A percentile compares a stretch with the other conserved stretches of the same genome.
Conservation (phyloP, 2,329 filamentous ascomycete genomes). For the Fusarium fujikuroi region DNA sequence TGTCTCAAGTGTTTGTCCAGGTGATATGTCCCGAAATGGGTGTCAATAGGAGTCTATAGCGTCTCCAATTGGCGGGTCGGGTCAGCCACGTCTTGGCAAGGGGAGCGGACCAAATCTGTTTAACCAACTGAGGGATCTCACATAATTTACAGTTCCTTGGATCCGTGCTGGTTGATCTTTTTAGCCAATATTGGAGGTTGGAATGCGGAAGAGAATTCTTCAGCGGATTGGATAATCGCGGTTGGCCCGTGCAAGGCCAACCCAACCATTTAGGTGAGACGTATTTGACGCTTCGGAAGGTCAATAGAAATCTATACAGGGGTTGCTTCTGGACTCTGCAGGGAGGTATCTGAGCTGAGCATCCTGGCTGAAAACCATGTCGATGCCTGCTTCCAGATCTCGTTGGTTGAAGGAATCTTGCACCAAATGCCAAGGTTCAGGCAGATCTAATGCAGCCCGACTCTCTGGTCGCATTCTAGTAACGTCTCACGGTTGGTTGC, state of each 20-base stretch:
- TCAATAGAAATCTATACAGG: neutral
- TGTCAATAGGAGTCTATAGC: neutral
- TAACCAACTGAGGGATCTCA: rapidly evolving
- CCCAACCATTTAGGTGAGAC: neutral
- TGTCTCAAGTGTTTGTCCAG: neutral
- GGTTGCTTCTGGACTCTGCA: rapidly evolving
- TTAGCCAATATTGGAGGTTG: rapidly evolving
- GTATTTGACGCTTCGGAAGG: neutral
- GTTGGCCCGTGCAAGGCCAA: rapidly evolving
- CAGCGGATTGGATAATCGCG: neutral
- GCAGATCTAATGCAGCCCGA: neutral
- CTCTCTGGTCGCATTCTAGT: neutral
- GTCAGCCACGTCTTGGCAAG: neutral
- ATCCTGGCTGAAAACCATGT: rapidly evolving
- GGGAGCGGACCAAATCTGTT: rapidly evolving
- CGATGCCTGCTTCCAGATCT: neutral
- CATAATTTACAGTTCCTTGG: rapidly evolving
- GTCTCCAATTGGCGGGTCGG: neutral
- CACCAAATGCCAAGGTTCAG: neutral
- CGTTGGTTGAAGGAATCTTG: neutral
- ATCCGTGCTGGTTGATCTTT: rapidly evolving
- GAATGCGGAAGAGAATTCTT: neutral
- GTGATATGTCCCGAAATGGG: neutral
- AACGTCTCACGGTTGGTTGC: rapidly evolving
- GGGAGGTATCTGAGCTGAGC: rapidly evolving